phyloP scores from a whole-genome alignment of 73 alveolate species.

The Diophrys appendiculata region DNA sequence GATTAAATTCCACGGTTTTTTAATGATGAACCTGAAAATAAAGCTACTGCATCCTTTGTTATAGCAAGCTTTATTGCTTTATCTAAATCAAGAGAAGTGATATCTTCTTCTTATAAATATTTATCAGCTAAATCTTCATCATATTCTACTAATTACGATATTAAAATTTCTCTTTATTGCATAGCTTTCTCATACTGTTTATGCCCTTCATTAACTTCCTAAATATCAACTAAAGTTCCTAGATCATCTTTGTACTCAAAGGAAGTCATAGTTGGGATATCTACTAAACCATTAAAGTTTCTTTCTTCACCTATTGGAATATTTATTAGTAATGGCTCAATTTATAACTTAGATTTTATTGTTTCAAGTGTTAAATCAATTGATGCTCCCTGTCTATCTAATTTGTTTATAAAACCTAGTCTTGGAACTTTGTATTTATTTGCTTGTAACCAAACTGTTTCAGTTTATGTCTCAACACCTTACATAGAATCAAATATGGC shows the following conservation, averaged over 20 bases:
- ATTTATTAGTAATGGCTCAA: conserved; percentile 64
- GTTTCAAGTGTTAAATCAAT: conserved; percentile 68
- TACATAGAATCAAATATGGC: conserved; percentile 84
- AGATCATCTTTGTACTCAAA: conserved; percentile 44
- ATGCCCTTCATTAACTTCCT: conserved; percentile 21
- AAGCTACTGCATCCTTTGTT: conserved; percentile 58
- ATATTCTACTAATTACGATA: conserved; percentile 49
- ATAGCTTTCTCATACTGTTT: conserved; percentile 11
- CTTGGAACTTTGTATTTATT: conserved; percentile 85
- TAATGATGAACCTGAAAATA: conserved; percentile 83
- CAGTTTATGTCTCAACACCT: conserved; percentile 67
- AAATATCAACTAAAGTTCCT: conserved; percentile 43
- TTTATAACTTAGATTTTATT: conserved; percentile 19
- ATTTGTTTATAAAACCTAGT: conserved; percentile 85
- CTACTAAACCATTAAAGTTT: conserved; percentile 58
- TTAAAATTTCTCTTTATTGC: conserved; percentile 28
- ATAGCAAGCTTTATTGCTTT: conserved; percentile 60
- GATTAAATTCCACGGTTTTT: conserved; percentile 88
- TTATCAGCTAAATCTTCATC: conserved; percentile 72
- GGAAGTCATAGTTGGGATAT: conserved; percentile 51
- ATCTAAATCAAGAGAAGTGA: conserved; percentile 27
- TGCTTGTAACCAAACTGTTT: conserved; percentile 83
- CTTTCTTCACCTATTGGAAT: conserved; percentile 40
- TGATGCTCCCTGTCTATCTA: conserved; percentile 82
- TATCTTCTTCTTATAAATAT: conserved; percentile 46